Percentiles rank a stretch among this genome's conserved stretches.
These are phyloP conservation scores for Phytopythium chamaehyphon DNA, from an alignment of 352 stramenopile genomes.

Conservation along the genomic window DNA sequence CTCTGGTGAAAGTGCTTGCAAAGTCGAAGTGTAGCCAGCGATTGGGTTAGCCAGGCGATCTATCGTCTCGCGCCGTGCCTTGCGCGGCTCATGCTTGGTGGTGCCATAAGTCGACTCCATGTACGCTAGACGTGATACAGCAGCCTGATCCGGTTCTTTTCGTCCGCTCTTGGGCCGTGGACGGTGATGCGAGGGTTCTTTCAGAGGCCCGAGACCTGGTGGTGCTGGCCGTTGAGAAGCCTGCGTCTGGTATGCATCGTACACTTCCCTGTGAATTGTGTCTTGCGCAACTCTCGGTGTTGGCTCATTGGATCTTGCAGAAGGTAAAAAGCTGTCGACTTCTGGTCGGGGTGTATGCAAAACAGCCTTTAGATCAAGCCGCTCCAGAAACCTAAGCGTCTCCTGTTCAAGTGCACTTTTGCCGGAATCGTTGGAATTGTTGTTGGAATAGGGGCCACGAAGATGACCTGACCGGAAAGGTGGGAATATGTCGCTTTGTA, in stretches of 20 bases:
- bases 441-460: conserved; percentile 2
- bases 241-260: neutral
- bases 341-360: conserved; percentile 54
- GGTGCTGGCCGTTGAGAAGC: neutral
- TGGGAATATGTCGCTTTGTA: conserved; percentile 4
- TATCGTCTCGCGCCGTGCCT: conserved; percentile 55
- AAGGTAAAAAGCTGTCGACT: conserved; percentile 39
- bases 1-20: conserved; percentile 53
- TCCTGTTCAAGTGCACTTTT: conserved; percentile 32
- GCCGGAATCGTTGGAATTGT: conserved; percentile 9
- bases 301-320: neutral
- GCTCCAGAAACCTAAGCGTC: conserved; percentile 52
- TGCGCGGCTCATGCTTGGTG: conserved; percentile 27
- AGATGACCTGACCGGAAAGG: conserved; percentile 2
- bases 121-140: conserved; percentile 32
- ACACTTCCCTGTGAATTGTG: too few species aligned
- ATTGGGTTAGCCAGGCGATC: conserved; percentile 67
- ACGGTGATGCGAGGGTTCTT: conserved; percentile 2
- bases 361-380: conserved; percentile 57
- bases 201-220: neutral
- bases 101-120: conserved; percentile 72
- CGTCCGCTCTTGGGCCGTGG: neutral
- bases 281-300: too few species aligned
- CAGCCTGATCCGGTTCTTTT: conserved; percentile 1
- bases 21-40: conserved; percentile 53